These are phyloP conservation scores for Cryphonectria japonica DNA, from an alignment of 2,329 filamentous ascomycete species.

Conservation along the genomic window DNA sequence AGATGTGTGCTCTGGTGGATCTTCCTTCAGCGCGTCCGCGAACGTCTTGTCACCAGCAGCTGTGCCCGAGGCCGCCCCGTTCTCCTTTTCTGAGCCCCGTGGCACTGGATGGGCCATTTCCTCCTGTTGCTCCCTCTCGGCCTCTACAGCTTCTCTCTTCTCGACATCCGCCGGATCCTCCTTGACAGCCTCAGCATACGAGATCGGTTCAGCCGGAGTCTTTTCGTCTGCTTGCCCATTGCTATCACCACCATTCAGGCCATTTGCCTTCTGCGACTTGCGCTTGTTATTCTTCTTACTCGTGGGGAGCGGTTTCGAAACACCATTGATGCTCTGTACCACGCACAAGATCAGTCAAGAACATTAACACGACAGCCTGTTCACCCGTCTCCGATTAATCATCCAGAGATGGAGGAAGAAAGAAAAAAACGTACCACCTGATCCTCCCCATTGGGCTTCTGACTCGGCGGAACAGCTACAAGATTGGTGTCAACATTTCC, in stretches of 20 bases:
- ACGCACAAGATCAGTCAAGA: neutral
- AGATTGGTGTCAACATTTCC: conserved; percentile 27
- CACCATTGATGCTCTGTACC: neutral
- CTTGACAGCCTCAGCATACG: conserved; percentile 28
- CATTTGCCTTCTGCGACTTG: conserved; percentile 24
- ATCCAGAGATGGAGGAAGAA: neutral
- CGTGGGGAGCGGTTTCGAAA: neutral
- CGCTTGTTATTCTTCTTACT: conserved; percentile 28
- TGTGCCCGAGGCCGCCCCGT: neutral
- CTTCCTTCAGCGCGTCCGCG: conserved; percentile 26
- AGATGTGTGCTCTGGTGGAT: conserved; percentile 1
- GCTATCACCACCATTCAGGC: neutral
- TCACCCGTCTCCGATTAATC: too few relatives aligned
- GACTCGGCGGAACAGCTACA: conserved; percentile 21
- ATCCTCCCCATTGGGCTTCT: neutral
- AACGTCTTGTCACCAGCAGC: conserved; percentile 27
- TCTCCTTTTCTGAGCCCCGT: neutral
- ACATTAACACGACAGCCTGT: neutral
- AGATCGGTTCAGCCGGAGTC: conserved; percentile 14
- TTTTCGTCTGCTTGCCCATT: neutral
- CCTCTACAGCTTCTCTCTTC: conserved; percentile 3
- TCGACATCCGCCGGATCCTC: conserved; percentile 22
- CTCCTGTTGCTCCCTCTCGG: neutral
- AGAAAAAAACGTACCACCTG: conserved; percentile 9
- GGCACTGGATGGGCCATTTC: neutral